Evolutionary conservation across 805 yeast genomes (phyloP).

Genomic region (Brettanomyces nanus): DNA sequence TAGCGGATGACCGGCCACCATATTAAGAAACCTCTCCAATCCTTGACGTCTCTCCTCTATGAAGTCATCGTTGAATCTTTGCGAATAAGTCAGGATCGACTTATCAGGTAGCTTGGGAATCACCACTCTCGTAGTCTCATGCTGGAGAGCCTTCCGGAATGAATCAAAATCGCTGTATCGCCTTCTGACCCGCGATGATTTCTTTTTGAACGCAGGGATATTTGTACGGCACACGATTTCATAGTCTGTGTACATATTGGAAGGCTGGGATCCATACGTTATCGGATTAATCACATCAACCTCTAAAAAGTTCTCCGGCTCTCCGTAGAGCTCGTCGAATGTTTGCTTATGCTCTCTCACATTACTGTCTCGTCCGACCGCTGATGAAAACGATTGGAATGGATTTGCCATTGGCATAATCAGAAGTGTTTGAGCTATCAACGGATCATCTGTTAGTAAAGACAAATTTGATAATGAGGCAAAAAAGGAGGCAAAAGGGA

Average conservation of each 20-base stretch:
- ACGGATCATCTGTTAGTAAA: too few relatives aligned
- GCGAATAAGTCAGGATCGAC: constrained; percentile 42
- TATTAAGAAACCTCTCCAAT: constrained; percentile 64
- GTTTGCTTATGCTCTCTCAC: constrained; percentile 40
- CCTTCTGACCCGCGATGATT: constrained; percentile 64
- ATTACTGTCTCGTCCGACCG: constrained; percentile 14
- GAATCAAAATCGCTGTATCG: constrained; percentile 86
- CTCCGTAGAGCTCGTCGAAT: constrained; percentile 80
- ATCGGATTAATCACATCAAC: constrained; percentile 79
- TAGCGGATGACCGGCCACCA: constrained; percentile 89
- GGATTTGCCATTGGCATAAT: constrained; percentile 23
- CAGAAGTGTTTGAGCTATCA: too few relatives aligned
- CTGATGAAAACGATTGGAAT: constrained; percentile 24
- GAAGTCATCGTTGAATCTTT: constrained; percentile 72
- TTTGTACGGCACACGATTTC: constrained; percentile 86
- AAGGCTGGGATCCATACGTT: constrained; percentile 55
- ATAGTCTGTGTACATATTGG: constrained; percentile 77
- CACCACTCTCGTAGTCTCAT: constrained; percentile 70
- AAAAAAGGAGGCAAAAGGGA: too few relatives aligned
- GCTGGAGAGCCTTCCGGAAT: constrained; percentile 64
- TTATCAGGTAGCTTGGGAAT: constrained; percentile 93
- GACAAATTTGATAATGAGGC: too few relatives aligned
- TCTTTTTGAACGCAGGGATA: constrained; percentile 73
- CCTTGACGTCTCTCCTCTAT: constrained; percentile 82
- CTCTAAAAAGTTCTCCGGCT: constrained; percentile 90